Conservation (phyloP, 257 asterid species). For the Linderniella brevidens region DNA sequence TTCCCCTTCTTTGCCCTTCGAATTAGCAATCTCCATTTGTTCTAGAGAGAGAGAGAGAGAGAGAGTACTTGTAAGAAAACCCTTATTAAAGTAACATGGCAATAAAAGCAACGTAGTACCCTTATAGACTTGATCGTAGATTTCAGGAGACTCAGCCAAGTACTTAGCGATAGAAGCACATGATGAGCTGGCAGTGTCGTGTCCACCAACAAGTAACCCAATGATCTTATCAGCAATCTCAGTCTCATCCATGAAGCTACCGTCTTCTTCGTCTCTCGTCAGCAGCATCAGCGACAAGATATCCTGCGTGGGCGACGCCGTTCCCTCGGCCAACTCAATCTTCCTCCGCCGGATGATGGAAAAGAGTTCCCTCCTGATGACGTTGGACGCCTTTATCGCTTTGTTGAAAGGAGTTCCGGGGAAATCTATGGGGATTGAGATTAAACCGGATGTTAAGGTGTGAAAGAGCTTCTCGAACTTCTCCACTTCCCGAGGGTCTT, state of each 20-base stretch:
- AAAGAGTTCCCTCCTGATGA: slow-evolving; percentile 25
- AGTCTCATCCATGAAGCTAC: slow-evolving; percentile 23
- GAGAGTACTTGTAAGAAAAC: too few species aligned
- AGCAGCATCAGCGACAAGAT: slow-evolving; percentile 31
- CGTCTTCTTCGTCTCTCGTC: slow-evolving; percentile 24
- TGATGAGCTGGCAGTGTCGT: slow-evolving; percentile 40
- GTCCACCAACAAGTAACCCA: slow-evolving; percentile 37
- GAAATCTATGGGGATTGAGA: slow-evolving; percentile 30
- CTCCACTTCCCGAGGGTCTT: slow-evolving; percentile 24
- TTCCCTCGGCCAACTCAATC: slow-evolving; percentile 26
- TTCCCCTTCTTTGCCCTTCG: slow-evolving; percentile 27
- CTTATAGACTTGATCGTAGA: slow-evolving; percentile 23
- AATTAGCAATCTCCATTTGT: slow-evolving; percentile 32
- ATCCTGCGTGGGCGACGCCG: slow-evolving; percentile 26
- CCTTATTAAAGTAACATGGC: too few species aligned
- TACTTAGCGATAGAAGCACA: slow-evolving; percentile 30
- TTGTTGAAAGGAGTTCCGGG: slow-evolving; percentile 40
- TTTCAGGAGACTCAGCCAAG: slow-evolving; percentile 27
- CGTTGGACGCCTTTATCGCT: slow-evolving; percentile 32
- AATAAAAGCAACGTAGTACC: too few species aligned
- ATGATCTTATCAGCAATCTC: slow-evolving; percentile 32
- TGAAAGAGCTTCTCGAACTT: slow-evolving; percentile 25
- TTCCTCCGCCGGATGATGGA: slow-evolving; percentile 26
- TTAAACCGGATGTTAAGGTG: slow-evolving; percentile 25
- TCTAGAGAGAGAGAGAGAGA: slow-evolving; percentile 14